These are phyloP conservation scores for Sisymbrium altissimum DNA, from an alignment of 345 rosid species.

Conservation along the genomic window DNA sequence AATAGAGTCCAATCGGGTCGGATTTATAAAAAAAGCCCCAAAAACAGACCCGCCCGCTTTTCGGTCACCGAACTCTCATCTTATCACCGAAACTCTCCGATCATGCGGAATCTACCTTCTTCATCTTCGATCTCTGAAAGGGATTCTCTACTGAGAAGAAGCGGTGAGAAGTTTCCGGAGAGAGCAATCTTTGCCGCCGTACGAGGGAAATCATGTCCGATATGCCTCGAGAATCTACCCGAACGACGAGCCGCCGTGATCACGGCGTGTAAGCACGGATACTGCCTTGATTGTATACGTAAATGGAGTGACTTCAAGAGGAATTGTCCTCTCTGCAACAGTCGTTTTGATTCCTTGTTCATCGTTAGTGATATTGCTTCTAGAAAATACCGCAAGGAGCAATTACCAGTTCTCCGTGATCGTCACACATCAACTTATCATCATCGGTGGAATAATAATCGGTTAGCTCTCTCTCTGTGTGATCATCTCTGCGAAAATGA, in stretches of 20 bases:
- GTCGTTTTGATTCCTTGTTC: constrained; percentile 57
- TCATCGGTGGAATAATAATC: not conserved
- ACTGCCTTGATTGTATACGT: constrained; percentile 52
- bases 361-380: constrained; percentile 37
- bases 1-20: not conserved
- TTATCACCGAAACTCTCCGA: too few relatives aligned
- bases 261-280: constrained; percentile 52
- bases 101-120: not conserved
- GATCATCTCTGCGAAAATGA: too few relatives aligned
- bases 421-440: constrained; percentile 14
- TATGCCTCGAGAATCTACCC: constrained; percentile 47
- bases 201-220: constrained; percentile 51
- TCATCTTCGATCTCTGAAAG: too few relatives aligned
- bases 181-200: constrained; percentile 41
- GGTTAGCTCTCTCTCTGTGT: too few relatives aligned
- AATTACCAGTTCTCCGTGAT: constrained; percentile 33
- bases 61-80: too few relatives aligned
- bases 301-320: constrained; percentile 67
- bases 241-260: constrained; percentile 50
- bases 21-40: not conserved
- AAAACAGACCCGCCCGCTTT: too few relatives aligned
- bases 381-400: constrained; percentile 36
- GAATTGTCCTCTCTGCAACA: constrained; percentile 71
- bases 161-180: not conserved
- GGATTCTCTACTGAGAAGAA: too few relatives aligned